Base-by-base conservation (phyloP, 1,284 basidiomycete species). In the Pulchroboletus neoregius region DNA sequence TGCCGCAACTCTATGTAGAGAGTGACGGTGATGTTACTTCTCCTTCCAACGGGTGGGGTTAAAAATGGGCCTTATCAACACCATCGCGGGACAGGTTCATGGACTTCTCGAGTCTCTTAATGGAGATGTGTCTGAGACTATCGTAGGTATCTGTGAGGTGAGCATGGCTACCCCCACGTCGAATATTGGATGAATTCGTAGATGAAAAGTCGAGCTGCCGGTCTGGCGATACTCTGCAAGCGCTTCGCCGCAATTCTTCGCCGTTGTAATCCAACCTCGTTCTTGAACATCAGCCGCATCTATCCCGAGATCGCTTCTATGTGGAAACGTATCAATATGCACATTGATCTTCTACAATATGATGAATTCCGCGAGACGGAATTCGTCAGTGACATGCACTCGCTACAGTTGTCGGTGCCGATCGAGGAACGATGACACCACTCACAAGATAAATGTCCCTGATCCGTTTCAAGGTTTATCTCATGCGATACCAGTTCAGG, bases 351-450 rank as follows among this genome's bases (percentile, higher is more conserved):
- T 26, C 71, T 96, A 11, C 78, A 88, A 38, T 75, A 82, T 35
- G 92, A 97, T 55, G 93, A 93, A 66, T 92, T 99, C 71, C 79
- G 87, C 35, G 94, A 95, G 68, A 79, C 84, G 67, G 93, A 96
- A 56, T 97, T 94, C 67, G n/a, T n/a, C n/a, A n/a, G n/a, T n/a
- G n/a, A n/a, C n/a, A n/a, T n/a, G n/a, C 10, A 15, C 35, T 43
- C 22, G 3, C 24, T 41, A 32, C 56, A 87, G 87, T 71, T 43
- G 90, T 93, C 26, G 91, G 90, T 24, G 90, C 90, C 5, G 88
- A 92, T 67, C 76, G 92, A 76, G 72, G 58, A 95, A 96, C 58
- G 93, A 93, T 2, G 93, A 95, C 68, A 94, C 93, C 0, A 92
- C 92, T 16, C 95, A 95, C 75, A 95, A 95, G 73, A 88, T 84